Conservation (phyloP, 192 early-diverging fungal species). For the Rhizoclosmatium globosum region DNA sequence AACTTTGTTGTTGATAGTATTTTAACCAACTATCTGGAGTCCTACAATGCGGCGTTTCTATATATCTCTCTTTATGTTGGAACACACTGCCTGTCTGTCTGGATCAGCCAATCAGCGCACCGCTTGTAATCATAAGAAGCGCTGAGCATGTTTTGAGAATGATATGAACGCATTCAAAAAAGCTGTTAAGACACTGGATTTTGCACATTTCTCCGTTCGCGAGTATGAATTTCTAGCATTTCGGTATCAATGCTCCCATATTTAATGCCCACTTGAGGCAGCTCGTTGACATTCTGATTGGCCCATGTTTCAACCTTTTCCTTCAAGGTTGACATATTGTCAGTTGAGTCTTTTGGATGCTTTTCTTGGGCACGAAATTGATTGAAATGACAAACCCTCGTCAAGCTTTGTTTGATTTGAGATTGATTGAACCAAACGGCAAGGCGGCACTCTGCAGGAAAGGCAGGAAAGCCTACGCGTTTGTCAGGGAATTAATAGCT, state of each 20-base stretch:
- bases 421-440: conserved; percentile 6
- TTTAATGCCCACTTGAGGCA: not conserved
- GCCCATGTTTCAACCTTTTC: not conserved
- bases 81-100: too few relatives aligned
- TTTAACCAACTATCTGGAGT: too few relatives aligned
- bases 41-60: too few relatives aligned
- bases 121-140: conserved; percentile 4
- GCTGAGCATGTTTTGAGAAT: conserved; percentile 11
- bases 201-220: too few relatives aligned
- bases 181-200: too few relatives aligned
- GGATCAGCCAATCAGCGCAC: too few relatives aligned
- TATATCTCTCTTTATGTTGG: too few relatives aligned
- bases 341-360: not conserved
- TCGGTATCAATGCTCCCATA: not conserved
- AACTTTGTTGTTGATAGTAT: too few relatives aligned
- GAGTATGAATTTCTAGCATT: too few relatives aligned
- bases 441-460: not conserved
- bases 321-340: not conserved
- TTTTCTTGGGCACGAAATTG: not conserved
- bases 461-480: too few relatives aligned
- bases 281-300: not conserved
- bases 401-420: not conserved
- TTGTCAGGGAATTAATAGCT: too few relatives aligned
- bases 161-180: not conserved
- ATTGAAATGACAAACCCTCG: not conserved